phyloP scores from a whole-genome alignment of 176 grass and related monocot genomes.

The Carex kokanica region DNA sequence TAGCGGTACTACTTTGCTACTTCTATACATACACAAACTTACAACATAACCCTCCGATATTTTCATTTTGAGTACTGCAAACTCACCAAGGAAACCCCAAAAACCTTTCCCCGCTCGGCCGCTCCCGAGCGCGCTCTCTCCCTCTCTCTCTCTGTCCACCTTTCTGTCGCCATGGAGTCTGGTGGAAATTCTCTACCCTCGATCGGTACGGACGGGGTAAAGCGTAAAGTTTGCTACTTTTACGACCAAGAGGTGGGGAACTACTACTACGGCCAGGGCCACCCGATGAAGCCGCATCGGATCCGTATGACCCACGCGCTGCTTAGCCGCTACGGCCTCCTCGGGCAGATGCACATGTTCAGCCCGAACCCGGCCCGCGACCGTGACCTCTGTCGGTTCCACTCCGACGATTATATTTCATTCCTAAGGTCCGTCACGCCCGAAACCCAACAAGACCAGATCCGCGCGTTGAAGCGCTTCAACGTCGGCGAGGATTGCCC shows the following conservation, averaged over 20 bases:
- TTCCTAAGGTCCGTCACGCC: slow-evolving; percentile 76
- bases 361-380: slow-evolving; percentile 52
- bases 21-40: neutral
- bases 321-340: slow-evolving; percentile 62
- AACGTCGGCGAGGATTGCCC: slow-evolving; percentile 89
- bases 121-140: neutral
- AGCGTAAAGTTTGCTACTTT: slow-evolving; percentile 96
- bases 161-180: slow-evolving; percentile 25
- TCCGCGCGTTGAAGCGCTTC: slow-evolving; percentile 58
- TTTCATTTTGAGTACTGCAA: neutral
- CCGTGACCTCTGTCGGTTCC: slow-evolving; percentile 77
- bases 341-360: slow-evolving; percentile 65
- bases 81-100: slow-evolving; percentile 12
- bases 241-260: slow-evolving; percentile 96
- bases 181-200: slow-evolving; percentile 74
- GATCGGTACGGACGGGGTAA: slow-evolving; percentile 49
- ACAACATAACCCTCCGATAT: neutral
- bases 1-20: too few relatives aligned
- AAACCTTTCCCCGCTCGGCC: slow-evolving; percentile 5
- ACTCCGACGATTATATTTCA: slow-evolving; percentile 83
- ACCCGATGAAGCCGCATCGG: slow-evolving; percentile 93
- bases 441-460: slow-evolving; percentile 73
- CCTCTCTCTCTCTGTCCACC: neutral
- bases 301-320: slow-evolving; percentile 92
- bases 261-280: slow-evolving; percentile 96